Evolutionary conservation across 169 alveolate species (phyloP).

Genomic region (Plasmodium reichenowi): DNA sequence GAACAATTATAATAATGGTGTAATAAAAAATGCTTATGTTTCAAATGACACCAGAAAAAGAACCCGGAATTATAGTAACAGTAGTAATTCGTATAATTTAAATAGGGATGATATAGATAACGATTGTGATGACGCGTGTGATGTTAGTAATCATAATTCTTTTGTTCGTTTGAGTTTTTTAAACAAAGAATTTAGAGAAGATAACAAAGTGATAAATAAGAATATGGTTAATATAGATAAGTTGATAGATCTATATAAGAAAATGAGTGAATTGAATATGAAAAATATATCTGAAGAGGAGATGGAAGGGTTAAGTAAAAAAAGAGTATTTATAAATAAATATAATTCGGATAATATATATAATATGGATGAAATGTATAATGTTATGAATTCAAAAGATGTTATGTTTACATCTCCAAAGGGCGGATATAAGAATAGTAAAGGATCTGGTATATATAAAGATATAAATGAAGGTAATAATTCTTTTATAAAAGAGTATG

Average conservation of each 20-base stretch:
- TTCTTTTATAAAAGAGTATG: not conserved
- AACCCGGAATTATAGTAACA: not conserved
- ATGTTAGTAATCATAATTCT: not conserved
- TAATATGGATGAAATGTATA: slow-evolving; percentile 1
- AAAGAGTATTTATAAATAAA: not conserved
- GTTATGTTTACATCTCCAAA: no score
- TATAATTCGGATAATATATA: not conserved
- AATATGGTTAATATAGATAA: slow-evolving; percentile 32
- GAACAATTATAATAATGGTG: not conserved
- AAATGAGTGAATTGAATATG: slow-evolving; percentile 41
- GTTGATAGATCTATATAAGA: slow-evolving; percentile 19
- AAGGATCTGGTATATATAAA: not conserved
- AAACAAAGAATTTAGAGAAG: not conserved
- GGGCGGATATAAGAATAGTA: no score
- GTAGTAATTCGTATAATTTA: not conserved
- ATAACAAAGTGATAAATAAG: not conserved
- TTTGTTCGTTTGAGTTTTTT: not conserved
- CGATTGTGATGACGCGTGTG: not conserved
- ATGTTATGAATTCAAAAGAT: not conserved
- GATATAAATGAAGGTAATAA: not conserved
- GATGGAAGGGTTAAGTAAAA: not conserved
- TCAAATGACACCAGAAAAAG: not conserved
- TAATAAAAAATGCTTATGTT: not conserved
- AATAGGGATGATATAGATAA: no score
- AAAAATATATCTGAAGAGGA: not conserved